Evolutionary conservation across 805 yeast genomes (phyloP).

Genomic region (Sungouiella blattae): DNA sequence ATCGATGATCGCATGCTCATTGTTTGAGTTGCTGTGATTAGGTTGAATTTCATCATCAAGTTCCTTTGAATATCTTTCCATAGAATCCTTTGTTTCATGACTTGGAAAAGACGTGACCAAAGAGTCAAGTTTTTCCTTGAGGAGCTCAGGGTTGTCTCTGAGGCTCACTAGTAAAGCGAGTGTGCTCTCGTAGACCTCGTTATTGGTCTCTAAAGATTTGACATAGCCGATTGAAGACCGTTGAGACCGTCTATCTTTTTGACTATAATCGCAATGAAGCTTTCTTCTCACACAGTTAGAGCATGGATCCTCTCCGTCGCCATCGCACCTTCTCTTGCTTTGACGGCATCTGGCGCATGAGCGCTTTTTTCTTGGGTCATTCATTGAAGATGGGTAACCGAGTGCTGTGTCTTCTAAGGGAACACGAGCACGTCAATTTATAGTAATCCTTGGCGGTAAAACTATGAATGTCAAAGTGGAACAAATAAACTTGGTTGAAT

Average conservation of each 20-base stretch:
- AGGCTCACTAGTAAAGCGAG: slow-evolving; percentile 12
- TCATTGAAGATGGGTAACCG: too few relatives aligned
- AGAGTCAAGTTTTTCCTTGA: slow-evolving; percentile 12
- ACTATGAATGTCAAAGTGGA: too few relatives aligned
- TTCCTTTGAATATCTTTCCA: slow-evolving; percentile 2
- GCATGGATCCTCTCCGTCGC: slow-evolving; percentile 17
- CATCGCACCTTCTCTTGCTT: slow-evolving; percentile 16
- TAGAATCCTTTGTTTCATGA: not conserved
- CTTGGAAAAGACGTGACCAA: slow-evolving; percentile 9
- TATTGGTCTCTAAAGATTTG: slow-evolving; percentile 16
- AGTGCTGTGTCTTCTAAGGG: too few relatives aligned
- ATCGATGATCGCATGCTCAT: slow-evolving; percentile 5
- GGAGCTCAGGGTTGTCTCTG: slow-evolving; percentile 12
- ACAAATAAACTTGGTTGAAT: too few relatives aligned
- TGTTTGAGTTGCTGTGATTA: slow-evolving; percentile 3
- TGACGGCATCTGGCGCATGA: slow-evolving; percentile 17
- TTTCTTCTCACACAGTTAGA: slow-evolving; percentile 11
- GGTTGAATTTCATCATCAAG: slow-evolving; percentile 5
- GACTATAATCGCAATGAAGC: slow-evolving; percentile 12
- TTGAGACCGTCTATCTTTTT: slow-evolving; percentile 14
- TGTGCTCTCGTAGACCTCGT: slow-evolving; percentile 12
- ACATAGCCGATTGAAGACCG: slow-evolving; percentile 16
- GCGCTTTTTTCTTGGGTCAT: slow-evolving; percentile 5
- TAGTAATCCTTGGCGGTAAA: too few relatives aligned
- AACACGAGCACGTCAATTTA: too few relatives aligned